These are phyloP conservation scores for Trichoderma sp. DNA, from an alignment of 2,329 filamentous ascomycete genomes.

Conservation along the genomic window DNA sequence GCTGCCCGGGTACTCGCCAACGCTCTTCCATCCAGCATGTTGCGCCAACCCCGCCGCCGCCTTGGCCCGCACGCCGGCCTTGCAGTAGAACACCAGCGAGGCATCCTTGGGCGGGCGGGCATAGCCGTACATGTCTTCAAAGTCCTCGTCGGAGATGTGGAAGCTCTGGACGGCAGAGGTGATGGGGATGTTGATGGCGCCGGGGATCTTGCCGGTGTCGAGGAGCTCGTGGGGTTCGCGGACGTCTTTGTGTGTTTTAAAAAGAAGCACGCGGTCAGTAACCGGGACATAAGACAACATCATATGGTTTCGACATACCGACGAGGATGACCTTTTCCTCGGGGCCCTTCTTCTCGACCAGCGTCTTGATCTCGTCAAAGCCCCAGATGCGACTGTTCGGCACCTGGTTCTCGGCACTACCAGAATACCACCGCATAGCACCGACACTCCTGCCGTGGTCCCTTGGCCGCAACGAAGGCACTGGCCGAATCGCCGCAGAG, in stretches of 20 bases:
- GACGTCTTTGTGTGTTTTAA: slow-evolving; percentile 52
- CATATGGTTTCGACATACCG: slow-evolving; percentile 39
- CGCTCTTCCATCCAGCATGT: slow-evolving; percentile 71
- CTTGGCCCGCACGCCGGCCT: slow-evolving; percentile 79
- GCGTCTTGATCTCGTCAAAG: slow-evolving; percentile 41
- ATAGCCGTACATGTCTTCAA: slow-evolving; percentile 80
- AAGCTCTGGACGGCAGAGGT: slow-evolving; percentile 75
- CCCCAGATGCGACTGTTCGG: slow-evolving; percentile 44
- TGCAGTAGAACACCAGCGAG: slow-evolving; percentile 86
- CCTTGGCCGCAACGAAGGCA: neutral
- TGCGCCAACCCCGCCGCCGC: slow-evolving; percentile 76
- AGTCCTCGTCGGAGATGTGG: slow-evolving; percentile 74
- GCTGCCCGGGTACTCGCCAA: slow-evolving; percentile 73
- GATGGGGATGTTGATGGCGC: slow-evolving; percentile 80
- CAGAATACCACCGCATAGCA: slow-evolving; percentile 35
- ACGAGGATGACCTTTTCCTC: slow-evolving; percentile 46
- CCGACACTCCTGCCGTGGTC: neutral
- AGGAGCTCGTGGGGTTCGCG: slow-evolving; percentile 71
- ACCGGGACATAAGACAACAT: no score
- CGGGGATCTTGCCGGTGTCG: slow-evolving; percentile 72
- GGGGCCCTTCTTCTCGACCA: slow-evolving; percentile 10
- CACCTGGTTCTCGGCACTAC: slow-evolving; percentile 16
- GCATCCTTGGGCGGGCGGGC: slow-evolving; percentile 59
- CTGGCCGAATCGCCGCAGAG: neutral
- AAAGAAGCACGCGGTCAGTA: neutral